Conservation (phyloP, 495 filamentous ascomycete genomes). For the Neurospora sp. region DNA sequence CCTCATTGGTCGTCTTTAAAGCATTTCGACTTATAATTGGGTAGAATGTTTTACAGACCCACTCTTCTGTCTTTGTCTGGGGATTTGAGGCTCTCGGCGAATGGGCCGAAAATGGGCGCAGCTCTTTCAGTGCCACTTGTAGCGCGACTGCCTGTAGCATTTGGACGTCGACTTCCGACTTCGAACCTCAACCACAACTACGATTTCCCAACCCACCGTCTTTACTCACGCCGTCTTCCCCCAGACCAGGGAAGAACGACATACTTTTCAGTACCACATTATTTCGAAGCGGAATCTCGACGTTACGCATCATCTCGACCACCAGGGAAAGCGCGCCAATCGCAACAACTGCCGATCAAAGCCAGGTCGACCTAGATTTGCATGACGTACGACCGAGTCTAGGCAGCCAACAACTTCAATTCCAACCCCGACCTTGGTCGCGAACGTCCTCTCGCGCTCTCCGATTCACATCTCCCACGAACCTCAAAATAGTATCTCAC, state of each 20-base stretch:
- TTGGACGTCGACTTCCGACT: background rate
- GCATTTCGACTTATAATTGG: background rate
- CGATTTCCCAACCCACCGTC: background rate
- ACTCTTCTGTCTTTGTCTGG: background rate
- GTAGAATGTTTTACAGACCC: background rate
- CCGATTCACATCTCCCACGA: background rate
- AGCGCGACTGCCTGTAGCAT: background rate
- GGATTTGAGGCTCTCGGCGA: background rate
- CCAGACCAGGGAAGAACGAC: background rate
- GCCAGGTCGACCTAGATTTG: background rate
- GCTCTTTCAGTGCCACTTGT: background rate
- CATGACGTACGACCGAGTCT: background rate
- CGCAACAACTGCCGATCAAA: background rate
- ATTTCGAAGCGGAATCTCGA: background rate
- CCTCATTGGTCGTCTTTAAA: background rate
- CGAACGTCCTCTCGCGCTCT: background rate
- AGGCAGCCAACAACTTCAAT: background rate
- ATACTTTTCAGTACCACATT: background rate
- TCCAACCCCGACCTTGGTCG: background rate
- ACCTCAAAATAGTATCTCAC: background rate
- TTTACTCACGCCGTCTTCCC: background rate
- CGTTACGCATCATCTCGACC: background rate
- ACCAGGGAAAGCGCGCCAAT: background rate
- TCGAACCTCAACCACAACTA: background rate
- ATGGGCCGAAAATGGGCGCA: background rate